Percentiles rank a stretch among this genome's conserved stretches.
These are phyloP conservation scores for Ammopiptanthus mongolicus DNA, from an alignment of 306 rosid genomes.

Conservation along the genomic window DNA sequence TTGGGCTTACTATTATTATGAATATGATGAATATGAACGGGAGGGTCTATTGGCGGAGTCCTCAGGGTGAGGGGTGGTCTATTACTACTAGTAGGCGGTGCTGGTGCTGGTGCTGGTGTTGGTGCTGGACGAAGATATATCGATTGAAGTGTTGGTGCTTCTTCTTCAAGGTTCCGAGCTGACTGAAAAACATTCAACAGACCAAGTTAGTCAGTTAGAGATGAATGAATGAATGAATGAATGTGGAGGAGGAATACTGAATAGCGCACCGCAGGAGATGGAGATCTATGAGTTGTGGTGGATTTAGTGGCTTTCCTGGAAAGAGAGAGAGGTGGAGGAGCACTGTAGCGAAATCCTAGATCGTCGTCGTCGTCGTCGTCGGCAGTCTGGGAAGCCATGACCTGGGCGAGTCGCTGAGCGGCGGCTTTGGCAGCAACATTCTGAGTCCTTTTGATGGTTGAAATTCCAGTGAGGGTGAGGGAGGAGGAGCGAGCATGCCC, in stretches of 20 bases:
- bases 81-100: neutral
- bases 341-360: conserved; percentile 85
- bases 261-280: conserved; percentile 54
- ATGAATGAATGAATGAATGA: neutral
- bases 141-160: conserved; percentile 36
- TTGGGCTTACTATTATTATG: conserved; percentile 33
- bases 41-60: conserved; percentile 59
- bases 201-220: neutral
- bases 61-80: conserved; percentile 36
- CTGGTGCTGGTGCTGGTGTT: conserved; percentile 34
- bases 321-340: conserved; percentile 80
- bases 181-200: conserved; percentile 29
- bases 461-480: conserved; percentile 48
- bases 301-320: conserved; percentile 41
- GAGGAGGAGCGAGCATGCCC: conserved; percentile 86
- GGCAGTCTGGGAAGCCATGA: conserved; percentile 91
- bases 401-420: conserved; percentile 97
- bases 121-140: conserved; percentile 41
- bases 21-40: conserved; percentile 17
- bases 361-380: conserved; percentile 73
- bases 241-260: conserved; percentile 6
- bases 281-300: conserved; percentile 52
- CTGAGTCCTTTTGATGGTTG: conserved; percentile 82
- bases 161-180: conserved; percentile 50
- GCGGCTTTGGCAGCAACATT: conserved; percentile 97